phyloP scores from a whole-genome alignment of 192 early-diverging fungal genomes.

The Gigaspora rosea region DNA sequence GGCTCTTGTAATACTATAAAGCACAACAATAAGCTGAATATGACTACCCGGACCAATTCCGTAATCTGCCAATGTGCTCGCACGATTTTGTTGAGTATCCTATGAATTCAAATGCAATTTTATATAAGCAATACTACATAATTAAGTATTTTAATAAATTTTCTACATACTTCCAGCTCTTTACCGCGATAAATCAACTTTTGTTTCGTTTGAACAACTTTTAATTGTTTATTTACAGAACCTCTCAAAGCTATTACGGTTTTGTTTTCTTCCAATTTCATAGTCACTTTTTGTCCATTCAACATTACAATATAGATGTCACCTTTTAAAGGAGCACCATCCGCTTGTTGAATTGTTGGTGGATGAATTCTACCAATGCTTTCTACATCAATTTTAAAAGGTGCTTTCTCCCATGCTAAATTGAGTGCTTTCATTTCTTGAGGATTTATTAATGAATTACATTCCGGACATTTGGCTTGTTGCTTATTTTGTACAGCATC shows the following conservation, averaged over 20 bases:
- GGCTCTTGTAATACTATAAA: conserved; percentile 28
- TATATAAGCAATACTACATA: neutral
- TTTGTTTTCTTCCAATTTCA: neutral
- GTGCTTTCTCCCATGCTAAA: conserved; percentile 23
- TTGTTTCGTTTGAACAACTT: conserved; percentile 26
- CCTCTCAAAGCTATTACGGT: neutral
- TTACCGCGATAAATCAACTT: conserved; percentile 32
- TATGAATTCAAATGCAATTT: neutral
- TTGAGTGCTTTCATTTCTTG: conserved; percentile 1
- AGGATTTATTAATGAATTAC: neutral
- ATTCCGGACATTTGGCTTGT: conserved; percentile 15
- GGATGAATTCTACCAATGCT: neutral
- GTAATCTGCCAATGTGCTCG: conserved; percentile 5
- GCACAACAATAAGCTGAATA: conserved; percentile 34
- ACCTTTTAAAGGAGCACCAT: neutral
- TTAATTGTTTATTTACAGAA: neutral
- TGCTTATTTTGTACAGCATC: neutral
- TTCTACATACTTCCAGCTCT: conserved; percentile 12
- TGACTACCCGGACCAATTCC: conserved; percentile 20
- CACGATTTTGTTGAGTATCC: neutral
- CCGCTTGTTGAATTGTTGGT: neutral
- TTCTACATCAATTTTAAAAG: conserved; percentile 32
- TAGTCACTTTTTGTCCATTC: conserved; percentile 17
- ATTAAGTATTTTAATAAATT: neutral
- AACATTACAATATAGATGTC: conserved; percentile 21